A percentile compares a stretch with the other conserved stretches of the same genome.
phyloP scores from a whole-genome alignment of 306 rosid species.

The Cucurbita maxima region DNA sequence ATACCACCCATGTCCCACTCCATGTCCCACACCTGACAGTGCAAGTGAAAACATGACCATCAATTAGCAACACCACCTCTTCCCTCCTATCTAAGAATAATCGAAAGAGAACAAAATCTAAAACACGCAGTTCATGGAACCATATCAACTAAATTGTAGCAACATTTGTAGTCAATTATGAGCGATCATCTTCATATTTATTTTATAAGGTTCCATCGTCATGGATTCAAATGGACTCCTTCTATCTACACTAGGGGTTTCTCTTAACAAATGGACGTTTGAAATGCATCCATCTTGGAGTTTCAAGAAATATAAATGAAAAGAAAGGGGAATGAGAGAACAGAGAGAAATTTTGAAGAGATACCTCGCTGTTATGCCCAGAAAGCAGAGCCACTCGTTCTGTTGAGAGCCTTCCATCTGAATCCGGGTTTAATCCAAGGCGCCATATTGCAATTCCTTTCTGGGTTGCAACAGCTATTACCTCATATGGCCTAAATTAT shows the following conservation, averaged over 20 bases:
- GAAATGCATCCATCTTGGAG: neutral
- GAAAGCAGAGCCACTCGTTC: slow-evolving; percentile 53
- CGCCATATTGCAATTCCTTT: slow-evolving; percentile 75
- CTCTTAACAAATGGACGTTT: neutral
- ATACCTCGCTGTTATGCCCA: slow-evolving; percentile 71
- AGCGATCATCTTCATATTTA: neutral
- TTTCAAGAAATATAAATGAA: neutral
- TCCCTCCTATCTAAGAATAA: neutral
- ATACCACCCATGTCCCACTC: slow-evolving; percentile 98
- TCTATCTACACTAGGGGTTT: neutral
- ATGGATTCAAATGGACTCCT: neutral
- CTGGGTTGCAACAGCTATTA: slow-evolving; percentile 63
- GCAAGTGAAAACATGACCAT: neutral
- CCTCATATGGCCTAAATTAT: slow-evolving; percentile 50
- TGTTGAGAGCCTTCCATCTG: slow-evolving; percentile 58
- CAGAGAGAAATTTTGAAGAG: neutral
- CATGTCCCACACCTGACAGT: slow-evolving; percentile 75
- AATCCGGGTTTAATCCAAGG: slow-evolving; percentile 63
- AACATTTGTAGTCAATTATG: neutral
- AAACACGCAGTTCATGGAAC: neutral
- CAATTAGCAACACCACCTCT: neutral
- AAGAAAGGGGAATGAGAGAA: neutral
- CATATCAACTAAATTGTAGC: neutral
- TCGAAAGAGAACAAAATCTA: neutral
- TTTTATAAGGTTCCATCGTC: neutral